These are phyloP conservation scores for Dalbergia cultrata DNA, from an alignment of 306 rosid genomes.

Conservation along the genomic window DNA sequence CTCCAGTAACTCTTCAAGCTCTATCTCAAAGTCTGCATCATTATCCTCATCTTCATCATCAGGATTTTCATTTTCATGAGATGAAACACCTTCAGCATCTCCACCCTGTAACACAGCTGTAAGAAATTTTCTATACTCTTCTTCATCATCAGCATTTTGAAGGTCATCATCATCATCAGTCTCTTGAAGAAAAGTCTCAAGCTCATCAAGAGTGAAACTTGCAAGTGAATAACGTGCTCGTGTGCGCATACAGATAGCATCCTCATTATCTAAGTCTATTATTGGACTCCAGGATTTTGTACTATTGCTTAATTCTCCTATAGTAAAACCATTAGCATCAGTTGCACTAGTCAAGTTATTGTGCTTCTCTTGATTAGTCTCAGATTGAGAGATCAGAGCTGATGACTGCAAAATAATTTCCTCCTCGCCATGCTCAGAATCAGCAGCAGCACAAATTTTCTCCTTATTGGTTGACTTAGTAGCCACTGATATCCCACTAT, in stretches of 20 bases:
- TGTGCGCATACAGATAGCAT: constrained; percentile 92
- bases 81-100: constrained; percentile 60
- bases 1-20: constrained; percentile 94
- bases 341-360: constrained; percentile 41
- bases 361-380: constrained; percentile 56
- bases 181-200: constrained; percentile 95
- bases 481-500: constrained; percentile 47
- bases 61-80: constrained; percentile 70
- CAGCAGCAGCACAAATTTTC: constrained; percentile 47
- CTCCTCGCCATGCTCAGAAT: constrained; percentile 67
- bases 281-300: constrained; percentile 47
- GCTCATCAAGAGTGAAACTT: constrained; percentile 91
- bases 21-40: constrained; percentile 96
- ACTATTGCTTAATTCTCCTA: constrained; percentile 52
- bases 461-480: constrained; percentile 44
- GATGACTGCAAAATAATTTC: constrained; percentile 62
- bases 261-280: constrained; percentile 66
- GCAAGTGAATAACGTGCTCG: constrained; percentile 95
- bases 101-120: constrained; percentile 82
- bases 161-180: constrained; percentile 95
- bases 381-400: constrained; percentile 49
- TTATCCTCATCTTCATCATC: constrained; percentile 94
- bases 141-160: constrained; percentile 89
- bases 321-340: constrained; percentile 48
- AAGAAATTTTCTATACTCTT: constrained; percentile 92